These are phyloP conservation scores for Verbascum thapsus DNA, from an alignment of 257 asterid species.

Conservation along the genomic window DNA sequence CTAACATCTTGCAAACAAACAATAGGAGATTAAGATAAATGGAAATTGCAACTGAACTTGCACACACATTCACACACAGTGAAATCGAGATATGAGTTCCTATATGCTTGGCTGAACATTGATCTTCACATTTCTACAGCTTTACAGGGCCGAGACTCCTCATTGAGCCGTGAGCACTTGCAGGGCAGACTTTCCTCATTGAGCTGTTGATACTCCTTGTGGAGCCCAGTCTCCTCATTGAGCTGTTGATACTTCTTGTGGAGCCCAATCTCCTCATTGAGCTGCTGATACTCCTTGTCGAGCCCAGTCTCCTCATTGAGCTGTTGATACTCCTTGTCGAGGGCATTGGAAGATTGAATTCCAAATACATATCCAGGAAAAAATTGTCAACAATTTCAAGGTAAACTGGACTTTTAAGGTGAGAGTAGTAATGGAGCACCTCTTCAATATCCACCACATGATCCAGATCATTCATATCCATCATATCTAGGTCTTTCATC, in stretches of 20 bases:
- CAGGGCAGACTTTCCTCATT: constrained; percentile 21
- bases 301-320: constrained; percentile 31
- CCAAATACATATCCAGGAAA: constrained; percentile 47
- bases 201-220: constrained; percentile 39
- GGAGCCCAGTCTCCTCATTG: constrained; percentile 29
- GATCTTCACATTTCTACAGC: constrained; percentile 27
- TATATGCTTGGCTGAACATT: neutral
- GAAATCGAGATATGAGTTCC: neutral
- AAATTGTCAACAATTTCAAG: constrained; percentile 59
- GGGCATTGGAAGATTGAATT: constrained; percentile 29
- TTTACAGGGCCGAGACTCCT: constrained; percentile 48
- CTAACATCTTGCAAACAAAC: neutral
- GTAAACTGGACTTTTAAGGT: constrained; percentile 49
- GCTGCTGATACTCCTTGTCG: constrained; percentile 31
- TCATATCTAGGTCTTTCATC: constrained; percentile 73
- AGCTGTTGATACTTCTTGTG: constrained; percentile 33
- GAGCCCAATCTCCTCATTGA: constrained; percentile 33
- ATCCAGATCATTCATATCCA: constrained; percentile 63
- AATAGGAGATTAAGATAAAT: constrained; percentile 8
- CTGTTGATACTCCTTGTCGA: constrained; percentile 30
- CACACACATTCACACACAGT: neutral
- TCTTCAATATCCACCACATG: constrained; percentile 79
- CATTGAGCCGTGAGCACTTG: constrained; percentile 26
- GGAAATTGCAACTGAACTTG: neutral
- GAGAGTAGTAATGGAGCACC: constrained; percentile 60